Evolutionary conservation across 2,329 filamentous ascomycete genomes (phyloP), one percentile per base, ranked within the genome.

Genomic region (Sclerotinia trifoliorum): DNA sequence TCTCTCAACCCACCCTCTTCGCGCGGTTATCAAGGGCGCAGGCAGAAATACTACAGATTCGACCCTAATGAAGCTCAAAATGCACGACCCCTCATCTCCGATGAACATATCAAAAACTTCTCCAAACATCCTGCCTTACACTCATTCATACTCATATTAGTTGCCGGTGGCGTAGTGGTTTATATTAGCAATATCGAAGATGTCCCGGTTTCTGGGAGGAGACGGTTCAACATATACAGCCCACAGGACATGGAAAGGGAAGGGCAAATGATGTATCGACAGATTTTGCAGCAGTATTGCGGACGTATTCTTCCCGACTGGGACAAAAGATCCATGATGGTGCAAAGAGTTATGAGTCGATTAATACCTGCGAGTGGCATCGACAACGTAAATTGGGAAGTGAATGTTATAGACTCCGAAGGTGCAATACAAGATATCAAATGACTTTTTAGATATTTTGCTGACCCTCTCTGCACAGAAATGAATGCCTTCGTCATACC

Each of bases 401-500:
- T 94, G 5, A 82, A 85, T 73, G 90, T 94, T 8, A 92, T 94
- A 74, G 84, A 91, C n/a, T 88, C 88, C 69, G 81, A 82, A 26
- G 71, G 81, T 83, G 77, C 24, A 42, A 52, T 39, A 13, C n/a
- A 29, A 7, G n/a, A 32, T 6, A 49, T 32, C 5, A 24, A 39
- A 63, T 21, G 21, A 39, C 2, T n/a, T 3, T 51, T 51, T n/a
- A 8, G 29, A n/a, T 35, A 24, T 21, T 35, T 32, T 17, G 32
- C 57, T 67, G 39, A 63, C 35, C 32, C 21, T 6, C 48, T 32
- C 29, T 55, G 54, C 19, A 67, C 58, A 76, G 74, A 76, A 69
- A 83, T 84, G 71, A 94, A 94, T 74, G 91, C 91, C 0, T 93
- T 94, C 75, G 90, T 94, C 1, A 83, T 93, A 7, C 91, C 91